Evolutionary conservation across 495 filamentous ascomycete species (phyloP), one percentile per base, ranked within the genome.

Genomic region (Hamigera avellanea): DNA sequence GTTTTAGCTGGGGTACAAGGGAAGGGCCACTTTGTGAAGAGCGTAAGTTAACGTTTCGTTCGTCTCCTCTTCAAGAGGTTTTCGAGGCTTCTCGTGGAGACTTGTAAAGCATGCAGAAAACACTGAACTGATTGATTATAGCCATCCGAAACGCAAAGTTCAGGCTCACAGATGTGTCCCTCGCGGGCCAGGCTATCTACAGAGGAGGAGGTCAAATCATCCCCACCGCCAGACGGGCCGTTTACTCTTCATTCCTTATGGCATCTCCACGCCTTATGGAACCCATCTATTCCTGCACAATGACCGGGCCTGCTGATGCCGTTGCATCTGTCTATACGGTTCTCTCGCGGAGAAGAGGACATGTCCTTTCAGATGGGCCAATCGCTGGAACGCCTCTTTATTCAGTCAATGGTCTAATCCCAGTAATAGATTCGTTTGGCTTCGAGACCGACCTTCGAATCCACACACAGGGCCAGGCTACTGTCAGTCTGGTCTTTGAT

Each of bases 11-110:
- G 91, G 91, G 83, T 26, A 81, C 86, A 14, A 71, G 93, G 40
- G 91, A 98, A 72, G 91, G 91, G 7, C 91, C 91, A 14, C 65
- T 98, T 8, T 98, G 91, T 67, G 91, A 98, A 83, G 91, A 98
- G 67, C 91, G 83, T 89, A 67, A 76, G 83, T 79, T 37, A 28
- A 13, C 10, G 2, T 12, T 31, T 39, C 34, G 13, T 41, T 32
- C 21, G 17, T 31, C 35, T 29, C 26, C 39, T 35, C 21, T 26
- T n/a, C 19, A 13, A 19, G 4, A 16, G 4, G 5, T 15, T 12
- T 33, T 33, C 32, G 4, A 15, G 28, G 6, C 28, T 30, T 30
- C 14, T 6, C 4, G 28, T 30, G 28, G 21, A 4, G 9, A 23
- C n/a, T n/a, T n/a, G n/a, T 23, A 9, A 23, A 23, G 9, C 5